These are phyloP conservation scores for Colletotrichum acutatum DNA, from an alignment of 2,329 filamentous ascomycete genomes.

Conservation along the genomic window DNA sequence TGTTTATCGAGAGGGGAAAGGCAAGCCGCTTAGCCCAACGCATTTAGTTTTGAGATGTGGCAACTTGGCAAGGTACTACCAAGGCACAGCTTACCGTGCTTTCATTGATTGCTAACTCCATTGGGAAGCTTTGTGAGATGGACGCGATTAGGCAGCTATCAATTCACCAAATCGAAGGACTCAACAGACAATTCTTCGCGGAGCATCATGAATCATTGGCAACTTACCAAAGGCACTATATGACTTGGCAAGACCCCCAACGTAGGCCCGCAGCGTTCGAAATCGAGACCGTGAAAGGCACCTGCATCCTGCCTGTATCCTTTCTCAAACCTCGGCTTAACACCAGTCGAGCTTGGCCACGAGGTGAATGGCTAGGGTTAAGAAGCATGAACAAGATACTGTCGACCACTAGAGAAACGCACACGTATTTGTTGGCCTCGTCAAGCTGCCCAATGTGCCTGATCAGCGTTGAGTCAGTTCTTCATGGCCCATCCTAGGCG, in stretches of 20 bases:
- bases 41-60: neutral
- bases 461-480: neutral
- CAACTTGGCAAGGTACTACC: neutral
- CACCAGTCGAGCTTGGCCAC: neutral
- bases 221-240: neutral
- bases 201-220: neutral
- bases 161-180: neutral
- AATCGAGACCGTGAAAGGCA: neutral
- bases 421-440: neutral
- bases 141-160: neutral
- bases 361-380: neutral
- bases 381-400: no score
- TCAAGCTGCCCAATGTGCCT: neutral
- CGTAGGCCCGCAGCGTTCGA: no score
- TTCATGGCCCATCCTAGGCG: no score
- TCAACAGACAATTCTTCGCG: neutral
- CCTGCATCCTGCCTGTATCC: neutral
- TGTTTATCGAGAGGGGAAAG: neutral
- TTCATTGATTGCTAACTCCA: neutral
- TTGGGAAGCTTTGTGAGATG: neutral
- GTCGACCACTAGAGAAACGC: no score
- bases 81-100: neutral
- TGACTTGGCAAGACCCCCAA: neutral
- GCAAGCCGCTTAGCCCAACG: neutral
- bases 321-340: neutral